Evolutionary conservation across 352 stramenopile genomes (phyloP), one percentile per base, ranked within the genome.

Genomic region (Phytophthora rubi): DNA sequence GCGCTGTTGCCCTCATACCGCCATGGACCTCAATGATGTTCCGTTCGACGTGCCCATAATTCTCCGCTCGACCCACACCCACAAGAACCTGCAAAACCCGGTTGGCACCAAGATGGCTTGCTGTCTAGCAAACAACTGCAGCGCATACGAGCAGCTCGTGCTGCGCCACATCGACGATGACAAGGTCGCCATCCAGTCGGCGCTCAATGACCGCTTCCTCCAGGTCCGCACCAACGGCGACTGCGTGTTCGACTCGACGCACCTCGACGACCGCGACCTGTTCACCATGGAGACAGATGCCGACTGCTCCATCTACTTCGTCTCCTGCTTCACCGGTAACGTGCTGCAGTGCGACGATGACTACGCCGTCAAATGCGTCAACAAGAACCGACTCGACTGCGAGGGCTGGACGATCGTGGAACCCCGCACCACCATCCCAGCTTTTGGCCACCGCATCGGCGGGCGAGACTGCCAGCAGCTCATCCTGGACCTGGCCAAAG

Each of bases 151-250:
- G 30, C 52, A 67, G n/a, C 23, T 78, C 6, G 56, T 78, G 23
- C 33, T 79, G 48, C 71, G 62, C 9, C 62, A 48, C 45, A 45
- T 72, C 23, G n/a, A 45, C 21, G 60, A 61, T 6, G 54, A 67
- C 42, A 74, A 65, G n/a, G 70, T 78, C 15, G 61, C 62, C 18
- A 69, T 78, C 53, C 57, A 78, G 42, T 70, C 66, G 30, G 59
- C 30, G 26, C 57, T 62, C 30, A 75, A 71, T 56, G 53, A 49
- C 12, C 59, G 59, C 10, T 73, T 68, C 53, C 57, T 73, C 9
- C 42, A 63, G 48, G 65, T 64, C 16, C 59, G 26, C 32, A 23
- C 59, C 18, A 61, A 68, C 21, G 53, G 59, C 5, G 39, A 70
- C 16, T 78, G 66, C 18, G 21, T 64, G 6, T 75, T 78, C 13